phyloP scores from a whole-genome alignment of 768 basidiomycete species.

The Favolaschia claudopus region DNA sequence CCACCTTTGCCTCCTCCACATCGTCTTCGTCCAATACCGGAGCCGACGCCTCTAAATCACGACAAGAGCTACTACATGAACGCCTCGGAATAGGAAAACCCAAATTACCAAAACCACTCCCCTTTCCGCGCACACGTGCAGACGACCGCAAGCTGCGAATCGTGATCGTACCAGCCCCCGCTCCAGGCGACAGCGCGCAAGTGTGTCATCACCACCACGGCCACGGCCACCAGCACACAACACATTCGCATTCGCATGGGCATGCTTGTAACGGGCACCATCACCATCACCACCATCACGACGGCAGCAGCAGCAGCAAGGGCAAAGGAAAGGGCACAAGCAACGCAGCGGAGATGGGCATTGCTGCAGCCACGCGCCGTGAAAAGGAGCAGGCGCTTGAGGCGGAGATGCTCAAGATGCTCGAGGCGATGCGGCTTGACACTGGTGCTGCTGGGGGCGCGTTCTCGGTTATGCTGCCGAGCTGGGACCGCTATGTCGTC shows the following conservation, averaged over 20 bases:
- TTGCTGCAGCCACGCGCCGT: slow-evolving; percentile 36
- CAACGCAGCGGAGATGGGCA: slow-evolving; percentile 32
- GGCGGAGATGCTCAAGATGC: slow-evolving; percentile 43
- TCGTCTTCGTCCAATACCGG: slow-evolving; percentile 14
- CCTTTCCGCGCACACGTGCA: slow-evolving; percentile 57
- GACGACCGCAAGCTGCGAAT: slow-evolving; percentile 67
- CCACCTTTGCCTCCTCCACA: slow-evolving; percentile 19
- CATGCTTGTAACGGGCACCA: neutral
- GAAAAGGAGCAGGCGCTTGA: slow-evolving; percentile 40
- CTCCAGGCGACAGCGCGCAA: slow-evolving; percentile 31
- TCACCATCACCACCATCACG: slow-evolving; percentile 22
- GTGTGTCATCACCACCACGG: slow-evolving; percentile 16
- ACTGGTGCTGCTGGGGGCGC: too few relatives aligned
- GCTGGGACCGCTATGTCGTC: slow-evolving; percentile 72
- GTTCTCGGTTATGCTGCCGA: slow-evolving; percentile 55
- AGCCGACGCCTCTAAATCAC: slow-evolving; percentile 8
- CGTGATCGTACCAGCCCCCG: slow-evolving; percentile 50
- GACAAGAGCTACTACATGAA: slow-evolving; percentile 34
- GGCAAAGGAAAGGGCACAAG: slow-evolving; percentile 39
- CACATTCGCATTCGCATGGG: neutral
- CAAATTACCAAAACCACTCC: slow-evolving; percentile 54
- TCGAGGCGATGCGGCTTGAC: slow-evolving; percentile 22
- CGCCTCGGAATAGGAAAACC: slow-evolving; percentile 48
- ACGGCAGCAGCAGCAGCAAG: slow-evolving; percentile 23
- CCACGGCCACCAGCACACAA: too few relatives aligned